Evolutionary conservation across 2,329 filamentous ascomycete species (phyloP).

Genomic region (Mariannaea elegans): DNA sequence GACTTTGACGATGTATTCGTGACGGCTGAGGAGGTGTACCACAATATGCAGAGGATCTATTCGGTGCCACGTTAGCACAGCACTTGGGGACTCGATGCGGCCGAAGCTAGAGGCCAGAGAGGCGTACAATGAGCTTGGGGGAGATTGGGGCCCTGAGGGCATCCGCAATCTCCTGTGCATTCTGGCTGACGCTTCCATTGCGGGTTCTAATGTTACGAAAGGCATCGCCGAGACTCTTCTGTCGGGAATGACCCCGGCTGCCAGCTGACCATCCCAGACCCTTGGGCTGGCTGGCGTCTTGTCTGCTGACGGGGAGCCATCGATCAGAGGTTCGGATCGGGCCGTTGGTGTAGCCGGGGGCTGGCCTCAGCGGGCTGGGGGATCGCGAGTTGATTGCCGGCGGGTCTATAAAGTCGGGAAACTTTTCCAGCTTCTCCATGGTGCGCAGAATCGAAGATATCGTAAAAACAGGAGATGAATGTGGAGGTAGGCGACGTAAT

Average conservation of each 20-base stretch:
- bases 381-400: conserved; percentile 40
- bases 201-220: conserved; percentile 82
- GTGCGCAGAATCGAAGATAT: conserved; percentile 32
- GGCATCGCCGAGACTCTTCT: conserved; percentile 92
- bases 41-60: conserved; percentile 84
- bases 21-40: conserved; percentile 95
- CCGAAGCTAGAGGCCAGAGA: conserved; percentile 1
- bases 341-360: conserved; percentile 41
- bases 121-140: conserved; percentile 80
- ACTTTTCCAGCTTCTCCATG: conserved; percentile 58
- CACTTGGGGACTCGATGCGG: conserved; percentile 21
- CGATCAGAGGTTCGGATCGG: conserved; percentile 42
- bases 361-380: conserved; percentile 39
- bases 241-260: conserved; percentile 68
- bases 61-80: conserved; percentile 41
- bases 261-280: conserved; percentile 38
- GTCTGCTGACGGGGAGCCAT: conserved; percentile 40
- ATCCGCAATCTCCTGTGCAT: conserved; percentile 92
- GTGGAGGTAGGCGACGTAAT: conserved; percentile 11
- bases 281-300: conserved; percentile 27
- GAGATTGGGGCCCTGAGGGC: conserved; percentile 91
- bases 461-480: background rate
- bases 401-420: conserved; percentile 63
- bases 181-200: conserved; percentile 87
- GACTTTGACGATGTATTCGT: conserved; percentile 99